Evolutionary conservation across 2,329 filamentous ascomycete species (phyloP).

Genomic region (Aureobasidium sp.): DNA sequence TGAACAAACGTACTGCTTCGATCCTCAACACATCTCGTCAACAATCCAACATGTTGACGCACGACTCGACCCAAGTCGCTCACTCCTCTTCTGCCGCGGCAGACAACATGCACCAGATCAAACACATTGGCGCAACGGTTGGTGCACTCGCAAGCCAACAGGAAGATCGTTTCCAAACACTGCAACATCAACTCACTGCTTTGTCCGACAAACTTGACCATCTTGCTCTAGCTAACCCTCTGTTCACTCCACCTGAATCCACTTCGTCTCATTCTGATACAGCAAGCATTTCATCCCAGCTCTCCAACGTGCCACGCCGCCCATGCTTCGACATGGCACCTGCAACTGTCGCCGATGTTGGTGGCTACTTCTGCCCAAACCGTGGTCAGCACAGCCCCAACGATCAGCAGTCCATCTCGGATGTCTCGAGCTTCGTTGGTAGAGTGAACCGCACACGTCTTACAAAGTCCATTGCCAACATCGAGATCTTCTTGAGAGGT

Average conservation of each 20-base stretch:
- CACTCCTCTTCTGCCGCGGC: not conserved
- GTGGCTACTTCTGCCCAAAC: not conserved
- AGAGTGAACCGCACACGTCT: not conserved
- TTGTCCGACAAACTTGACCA: not conserved
- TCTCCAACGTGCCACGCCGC: not conserved
- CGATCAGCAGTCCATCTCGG: not conserved
- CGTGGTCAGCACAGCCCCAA: not conserved
- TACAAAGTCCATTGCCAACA: not conserved
- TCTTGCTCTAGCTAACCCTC: not conserved
- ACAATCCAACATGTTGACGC: not conserved
- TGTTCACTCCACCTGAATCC: not conserved
- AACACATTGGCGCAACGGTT: not conserved
- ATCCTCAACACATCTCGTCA: not conserved
- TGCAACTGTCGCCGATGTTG: not conserved
- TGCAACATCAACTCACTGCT: not conserved
- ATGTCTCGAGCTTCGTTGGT: not conserved
- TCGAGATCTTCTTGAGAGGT: not conserved
- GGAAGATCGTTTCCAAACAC: not conserved
- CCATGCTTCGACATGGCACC: not conserved
- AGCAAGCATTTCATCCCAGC: not conserved
- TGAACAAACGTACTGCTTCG: slow-evolving; percentile 3
- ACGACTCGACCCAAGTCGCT: not conserved
- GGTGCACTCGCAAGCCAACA: not conserved
- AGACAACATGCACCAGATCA: not conserved
- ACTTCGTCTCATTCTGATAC: too few species aligned